Evolutionary conservation across 1,139 yeast species (phyloP).

Genomic region (Sugiyamaella paludigena): DNA sequence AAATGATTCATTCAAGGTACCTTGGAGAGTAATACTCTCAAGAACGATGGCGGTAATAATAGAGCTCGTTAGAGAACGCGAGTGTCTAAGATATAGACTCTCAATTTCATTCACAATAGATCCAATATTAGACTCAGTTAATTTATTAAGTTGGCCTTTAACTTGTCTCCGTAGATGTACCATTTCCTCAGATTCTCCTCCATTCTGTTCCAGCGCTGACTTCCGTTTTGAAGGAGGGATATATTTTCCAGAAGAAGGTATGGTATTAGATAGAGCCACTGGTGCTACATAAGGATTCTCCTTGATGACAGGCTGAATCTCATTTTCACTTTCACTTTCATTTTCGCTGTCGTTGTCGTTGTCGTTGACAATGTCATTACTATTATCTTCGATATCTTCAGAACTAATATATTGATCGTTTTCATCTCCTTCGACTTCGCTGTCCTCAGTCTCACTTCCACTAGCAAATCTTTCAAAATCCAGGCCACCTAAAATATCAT

Average conservation of each 20-base stretch:
- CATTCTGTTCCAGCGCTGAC: constrained; percentile 30
- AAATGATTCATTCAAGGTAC: constrained; percentile 67
- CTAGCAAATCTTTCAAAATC: constrained; percentile 54
- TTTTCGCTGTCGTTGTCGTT: constrained; percentile 30
- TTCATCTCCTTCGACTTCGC: constrained; percentile 25
- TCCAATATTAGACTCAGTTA: constrained; percentile 79
- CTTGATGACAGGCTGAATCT: constrained; percentile 17
- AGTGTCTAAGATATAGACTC: constrained; percentile 57
- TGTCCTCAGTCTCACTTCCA: constrained; percentile 33
- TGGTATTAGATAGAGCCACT: constrained; percentile 15
- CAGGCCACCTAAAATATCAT: constrained; percentile 73
- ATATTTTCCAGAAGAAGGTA: constrained; percentile 45
- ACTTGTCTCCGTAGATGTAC: constrained; percentile 55
- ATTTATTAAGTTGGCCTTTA: constrained; percentile 78
- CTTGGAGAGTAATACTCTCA: constrained; percentile 66
- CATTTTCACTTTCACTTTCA: constrained; percentile 29
- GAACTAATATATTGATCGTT: constrained; percentile 33
- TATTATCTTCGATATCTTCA: constrained; percentile 30
- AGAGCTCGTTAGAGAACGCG: constrained; percentile 76
- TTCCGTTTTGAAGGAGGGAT: constrained; percentile 77
- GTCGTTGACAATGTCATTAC: constrained; percentile 32
- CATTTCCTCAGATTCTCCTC: constrained; percentile 47
- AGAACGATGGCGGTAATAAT: constrained; percentile 60
- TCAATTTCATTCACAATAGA: constrained; percentile 69
- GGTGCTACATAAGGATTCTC: constrained; percentile 93